Evolutionary conservation across 257 asterid genomes (phyloP).

Genomic region (Fraxinus excelsior): DNA sequence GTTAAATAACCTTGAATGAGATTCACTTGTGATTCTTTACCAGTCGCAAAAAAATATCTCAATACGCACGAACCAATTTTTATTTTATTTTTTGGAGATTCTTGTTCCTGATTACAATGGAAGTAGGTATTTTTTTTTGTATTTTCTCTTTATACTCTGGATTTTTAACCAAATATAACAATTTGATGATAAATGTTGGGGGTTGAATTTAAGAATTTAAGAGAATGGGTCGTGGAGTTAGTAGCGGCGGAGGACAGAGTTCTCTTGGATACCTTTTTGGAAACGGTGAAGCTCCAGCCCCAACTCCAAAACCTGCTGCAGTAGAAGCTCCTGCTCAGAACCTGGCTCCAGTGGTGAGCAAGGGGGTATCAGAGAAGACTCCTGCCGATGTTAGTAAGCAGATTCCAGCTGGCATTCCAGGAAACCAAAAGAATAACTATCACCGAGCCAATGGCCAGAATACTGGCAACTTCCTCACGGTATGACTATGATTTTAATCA

Average conservation of each 20-base stretch:
- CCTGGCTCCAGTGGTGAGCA: constrained; percentile 36
- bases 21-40: not conserved
- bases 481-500: constrained; percentile 28
- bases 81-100: too few species aligned
- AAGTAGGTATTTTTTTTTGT: not conserved
- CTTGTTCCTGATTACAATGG: too few species aligned
- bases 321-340: constrained; percentile 48
- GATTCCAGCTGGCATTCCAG: constrained; percentile 75
- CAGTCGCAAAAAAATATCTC: too few species aligned
- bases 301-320: constrained; percentile 52
- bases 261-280: constrained; percentile 88
- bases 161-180: not conserved
- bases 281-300: constrained; percentile 55
- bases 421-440: constrained; percentile 61
- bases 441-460: constrained; percentile 79
- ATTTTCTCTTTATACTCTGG: not conserved
- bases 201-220: constrained; percentile 20
- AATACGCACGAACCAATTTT: too few species aligned
- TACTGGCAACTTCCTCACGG: constrained; percentile 83
- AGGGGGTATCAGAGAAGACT: constrained; percentile 47
- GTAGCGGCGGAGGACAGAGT: constrained; percentile 92
- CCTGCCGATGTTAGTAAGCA: constrained; percentile 42
- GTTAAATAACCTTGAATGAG: not conserved
- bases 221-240: constrained; percentile 83
- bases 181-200: constrained; percentile 14